Evolutionary conservation across 2,329 filamentous ascomycete genomes (phyloP).

Genomic region (Stenocarpella maydis): DNA sequence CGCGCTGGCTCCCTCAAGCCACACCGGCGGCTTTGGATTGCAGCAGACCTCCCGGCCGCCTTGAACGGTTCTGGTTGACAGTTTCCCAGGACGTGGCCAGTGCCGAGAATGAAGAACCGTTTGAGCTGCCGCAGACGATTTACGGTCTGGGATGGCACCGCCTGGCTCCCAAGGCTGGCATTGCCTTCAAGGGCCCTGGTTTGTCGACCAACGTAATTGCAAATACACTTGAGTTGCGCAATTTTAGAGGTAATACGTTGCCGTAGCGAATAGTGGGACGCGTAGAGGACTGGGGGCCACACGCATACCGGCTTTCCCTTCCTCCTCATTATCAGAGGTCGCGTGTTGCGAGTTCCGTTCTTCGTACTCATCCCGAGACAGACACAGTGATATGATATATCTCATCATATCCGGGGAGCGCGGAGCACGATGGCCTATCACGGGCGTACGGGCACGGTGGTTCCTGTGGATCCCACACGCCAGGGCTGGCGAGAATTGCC

Average conservation of each 20-base stretch:
- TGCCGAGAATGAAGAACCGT: conserved; percentile 11
- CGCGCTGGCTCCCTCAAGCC: conserved; percentile 14
- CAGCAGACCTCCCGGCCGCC: conserved; percentile 21
- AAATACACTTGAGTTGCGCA: background rate
- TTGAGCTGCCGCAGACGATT: background rate
- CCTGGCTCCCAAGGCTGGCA: background rate
- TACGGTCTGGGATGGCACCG: background rate
- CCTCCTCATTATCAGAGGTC: background rate
- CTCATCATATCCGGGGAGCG: background rate
- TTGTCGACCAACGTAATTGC: conserved; percentile 2
- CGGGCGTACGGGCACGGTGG: too few relatives aligned
- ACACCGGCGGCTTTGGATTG: conserved; percentile 6
- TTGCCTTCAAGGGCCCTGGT: background rate
- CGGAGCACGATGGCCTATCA: background rate
- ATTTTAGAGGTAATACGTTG: background rate
- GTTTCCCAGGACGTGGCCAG: background rate
- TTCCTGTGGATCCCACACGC: background rate
- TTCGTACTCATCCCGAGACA: background rate
- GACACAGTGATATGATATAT: too few relatives aligned
- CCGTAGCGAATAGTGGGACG: background rate
- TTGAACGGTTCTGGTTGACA: background rate
- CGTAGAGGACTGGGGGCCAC: background rate
- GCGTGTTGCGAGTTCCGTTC: background rate
- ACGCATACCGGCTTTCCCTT: background rate
- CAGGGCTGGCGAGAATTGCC: background rate